Evolutionary conservation across 306 rosid genomes (phyloP).

Genomic region (Prunus kanzakura): DNA sequence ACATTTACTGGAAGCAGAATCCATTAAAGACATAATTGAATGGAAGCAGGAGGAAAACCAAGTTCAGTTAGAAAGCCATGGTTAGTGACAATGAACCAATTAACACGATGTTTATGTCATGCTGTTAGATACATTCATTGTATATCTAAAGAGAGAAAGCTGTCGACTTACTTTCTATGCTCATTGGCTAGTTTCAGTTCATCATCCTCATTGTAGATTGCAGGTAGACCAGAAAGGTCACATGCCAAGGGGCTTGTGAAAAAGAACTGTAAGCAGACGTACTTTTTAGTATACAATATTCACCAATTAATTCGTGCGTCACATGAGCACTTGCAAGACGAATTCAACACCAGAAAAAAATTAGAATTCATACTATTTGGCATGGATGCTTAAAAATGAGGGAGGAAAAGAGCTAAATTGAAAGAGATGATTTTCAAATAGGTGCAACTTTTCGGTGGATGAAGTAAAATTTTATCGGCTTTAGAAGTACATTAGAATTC

Average conservation of each 20-base stretch:
- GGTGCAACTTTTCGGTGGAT: neutral
- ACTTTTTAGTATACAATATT: conserved; percentile 13
- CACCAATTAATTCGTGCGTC: neutral
- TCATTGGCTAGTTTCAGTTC: conserved; percentile 45
- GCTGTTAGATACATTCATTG: neutral
- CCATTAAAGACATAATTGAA: neutral
- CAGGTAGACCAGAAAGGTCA: conserved; percentile 68
- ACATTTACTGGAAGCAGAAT: neutral
- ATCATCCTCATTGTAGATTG: conserved; percentile 41
- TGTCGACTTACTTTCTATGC: conserved; percentile 58
- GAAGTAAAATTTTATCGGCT: neutral
- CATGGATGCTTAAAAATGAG: neutral
- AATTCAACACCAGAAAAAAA: neutral
- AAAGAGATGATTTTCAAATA: neutral
- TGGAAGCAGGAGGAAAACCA: neutral
- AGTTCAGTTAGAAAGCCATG: neutral
- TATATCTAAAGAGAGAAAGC: neutral
- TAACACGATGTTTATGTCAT: neutral
- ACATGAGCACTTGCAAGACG: conserved; percentile 6
- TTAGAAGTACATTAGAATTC: neutral
- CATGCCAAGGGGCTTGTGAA: conserved; percentile 72
- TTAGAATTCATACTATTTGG: neutral
- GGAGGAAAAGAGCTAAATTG: neutral
- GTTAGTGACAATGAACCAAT: neutral
- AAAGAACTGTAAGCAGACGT: conserved; percentile 67